These are phyloP conservation scores for Neopestalotiopsis sp. DNA, from an alignment of 2,329 filamentous ascomycete species.

Conservation along the genomic window DNA sequence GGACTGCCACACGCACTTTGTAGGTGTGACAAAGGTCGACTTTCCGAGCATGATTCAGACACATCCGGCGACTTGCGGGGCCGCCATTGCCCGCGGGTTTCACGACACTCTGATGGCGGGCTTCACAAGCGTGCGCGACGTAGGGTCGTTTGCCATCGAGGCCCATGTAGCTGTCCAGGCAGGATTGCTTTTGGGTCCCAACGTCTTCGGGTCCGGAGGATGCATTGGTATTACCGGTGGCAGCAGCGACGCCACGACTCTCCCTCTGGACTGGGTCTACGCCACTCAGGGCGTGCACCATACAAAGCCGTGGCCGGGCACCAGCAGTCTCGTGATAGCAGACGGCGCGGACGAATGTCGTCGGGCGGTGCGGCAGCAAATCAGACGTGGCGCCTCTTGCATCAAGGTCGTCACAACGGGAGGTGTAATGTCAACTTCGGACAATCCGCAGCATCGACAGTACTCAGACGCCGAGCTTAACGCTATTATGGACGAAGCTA, in stretches of 20 bases:
- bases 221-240: conserved; percentile 52
- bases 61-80: conserved; percentile 40
- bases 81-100: conserved; percentile 45
- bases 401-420: conserved; percentile 54
- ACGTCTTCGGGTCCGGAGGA: conserved; percentile 51
- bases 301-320: conserved; percentile 36
- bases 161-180: conserved; percentile 29
- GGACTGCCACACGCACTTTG: conserved; percentile 56
- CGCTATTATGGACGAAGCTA: conserved; percentile 49
- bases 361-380: conserved; percentile 44
- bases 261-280: conserved; percentile 29
- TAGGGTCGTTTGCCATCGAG: neutral
- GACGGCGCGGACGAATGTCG: conserved; percentile 53
- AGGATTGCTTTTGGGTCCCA: conserved; percentile 50
- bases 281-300: conserved; percentile 26
- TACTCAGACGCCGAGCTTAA: conserved; percentile 49
- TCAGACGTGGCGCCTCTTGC: conserved; percentile 50
- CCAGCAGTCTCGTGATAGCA: conserved; percentile 41
- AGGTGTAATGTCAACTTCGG: conserved; percentile 45
- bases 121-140: conserved; percentile 56
- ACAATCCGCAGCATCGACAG: conserved; percentile 46
- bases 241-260: conserved; percentile 49
- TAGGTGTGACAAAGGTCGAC: conserved; percentile 34
- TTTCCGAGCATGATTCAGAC: conserved; percentile 30
- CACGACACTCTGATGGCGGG: conserved; percentile 48